Evolutionary conservation across 345 rosid species (phyloP).

Genomic region (Mangifera indica): DNA sequence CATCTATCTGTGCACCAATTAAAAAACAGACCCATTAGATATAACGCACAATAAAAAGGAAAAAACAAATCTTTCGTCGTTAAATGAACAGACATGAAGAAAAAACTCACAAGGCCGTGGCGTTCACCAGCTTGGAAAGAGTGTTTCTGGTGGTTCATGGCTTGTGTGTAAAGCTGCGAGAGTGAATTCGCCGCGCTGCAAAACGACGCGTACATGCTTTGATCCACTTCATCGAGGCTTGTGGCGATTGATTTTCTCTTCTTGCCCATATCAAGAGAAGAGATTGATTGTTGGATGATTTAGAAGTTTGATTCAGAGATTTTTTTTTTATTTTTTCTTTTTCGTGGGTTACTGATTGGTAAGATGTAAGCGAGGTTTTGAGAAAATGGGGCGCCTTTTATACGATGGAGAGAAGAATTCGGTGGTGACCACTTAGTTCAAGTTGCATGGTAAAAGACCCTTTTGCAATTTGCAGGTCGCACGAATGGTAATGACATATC

Average conservation of each 20-base stretch:
- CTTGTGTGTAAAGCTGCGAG: constrained; percentile 82
- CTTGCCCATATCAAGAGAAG: constrained; percentile 58
- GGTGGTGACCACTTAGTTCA: neutral
- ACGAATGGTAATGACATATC: too few species aligned
- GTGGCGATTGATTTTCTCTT: constrained; percentile 84
- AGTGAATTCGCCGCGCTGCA: constrained; percentile 87
- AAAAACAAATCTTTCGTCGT: neutral
- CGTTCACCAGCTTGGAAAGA: constrained; percentile 81
- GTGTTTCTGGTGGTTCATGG: constrained; percentile 72
- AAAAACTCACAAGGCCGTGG: constrained; percentile 53
- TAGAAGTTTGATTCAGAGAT: neutral
- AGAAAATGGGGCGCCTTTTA: neutral
- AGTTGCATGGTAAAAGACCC: neutral
- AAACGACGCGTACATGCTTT: constrained; percentile 83
- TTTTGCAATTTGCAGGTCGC: too few species aligned
- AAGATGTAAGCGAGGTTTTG: neutral
- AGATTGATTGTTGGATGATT: neutral
- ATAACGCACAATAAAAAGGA: neutral
- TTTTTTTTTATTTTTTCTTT: neutral
- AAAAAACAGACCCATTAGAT: neutral
- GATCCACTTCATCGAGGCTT: constrained; percentile 97
- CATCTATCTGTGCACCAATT: neutral
- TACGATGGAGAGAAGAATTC: neutral
- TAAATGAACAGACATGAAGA: neutral
- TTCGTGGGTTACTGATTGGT: neutral